Percentiles rank a stretch among this genome's conserved stretches.
These are phyloP conservation scores for Capsella bursapastoris DNA, from an alignment of 345 rosid species.

Conservation along the genomic window DNA sequence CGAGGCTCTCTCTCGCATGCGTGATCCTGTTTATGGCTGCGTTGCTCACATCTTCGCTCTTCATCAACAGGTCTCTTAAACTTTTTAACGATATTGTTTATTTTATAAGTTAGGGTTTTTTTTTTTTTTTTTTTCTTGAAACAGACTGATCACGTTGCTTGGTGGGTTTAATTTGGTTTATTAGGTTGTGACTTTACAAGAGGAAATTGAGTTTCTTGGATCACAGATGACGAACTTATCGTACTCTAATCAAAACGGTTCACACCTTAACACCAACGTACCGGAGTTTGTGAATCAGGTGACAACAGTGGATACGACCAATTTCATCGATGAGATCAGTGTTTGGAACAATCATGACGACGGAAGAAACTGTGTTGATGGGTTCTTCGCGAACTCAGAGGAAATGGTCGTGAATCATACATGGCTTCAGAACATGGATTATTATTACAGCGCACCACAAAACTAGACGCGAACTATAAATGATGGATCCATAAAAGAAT, in stretches of 20 bases:
- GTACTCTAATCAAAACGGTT: conserved; percentile 14
- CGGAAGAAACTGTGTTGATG: conserved; percentile 31
- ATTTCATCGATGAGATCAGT: conserved; percentile 14
- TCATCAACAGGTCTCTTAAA: conserved; percentile 58
- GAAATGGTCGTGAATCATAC: conserved; percentile 32
- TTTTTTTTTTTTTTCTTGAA: background rate
- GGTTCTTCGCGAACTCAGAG: conserved; percentile 28
- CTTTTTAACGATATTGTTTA: too few relatives aligned
- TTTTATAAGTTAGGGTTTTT: too few relatives aligned
- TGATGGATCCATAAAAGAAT: background rate
- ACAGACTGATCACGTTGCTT: conserved; percentile 6
- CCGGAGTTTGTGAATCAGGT: conserved; percentile 33
- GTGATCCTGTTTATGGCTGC: conserved; percentile 68
- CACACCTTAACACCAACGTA: conserved; percentile 19
- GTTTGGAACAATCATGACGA: conserved; percentile 17
- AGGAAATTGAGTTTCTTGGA: conserved; percentile 36
- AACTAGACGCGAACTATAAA: conserved; percentile 5
- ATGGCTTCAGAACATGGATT: conserved; percentile 39
- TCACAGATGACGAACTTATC: conserved; percentile 30
- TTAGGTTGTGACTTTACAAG: conserved; percentile 43
- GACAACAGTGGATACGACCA: conserved; percentile 35
- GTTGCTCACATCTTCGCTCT: conserved; percentile 65
- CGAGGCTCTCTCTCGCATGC: conserved; percentile 63
- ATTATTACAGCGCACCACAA: conserved; percentile 27
- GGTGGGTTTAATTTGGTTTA: background rate